These are phyloP conservation scores for Hanseniaspora valbyensis DNA, from an alignment of 805 yeast species.

Conservation along the genomic window DNA sequence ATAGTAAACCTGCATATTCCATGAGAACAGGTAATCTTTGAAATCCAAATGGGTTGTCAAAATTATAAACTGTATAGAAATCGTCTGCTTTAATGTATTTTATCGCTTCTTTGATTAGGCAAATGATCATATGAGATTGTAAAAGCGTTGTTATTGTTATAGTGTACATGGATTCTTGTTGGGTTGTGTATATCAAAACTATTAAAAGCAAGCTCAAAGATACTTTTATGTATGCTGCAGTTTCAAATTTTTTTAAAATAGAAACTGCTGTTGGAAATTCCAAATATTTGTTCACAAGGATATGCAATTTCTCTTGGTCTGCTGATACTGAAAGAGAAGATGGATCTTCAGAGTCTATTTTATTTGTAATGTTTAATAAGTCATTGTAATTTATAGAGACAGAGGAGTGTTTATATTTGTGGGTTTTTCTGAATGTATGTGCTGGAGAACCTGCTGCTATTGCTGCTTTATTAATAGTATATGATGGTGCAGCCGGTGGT, in stretches of 20 bases:
- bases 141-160: slow-evolving; percentile 5
- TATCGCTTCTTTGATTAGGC: not conserved
- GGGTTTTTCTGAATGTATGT: slow-evolving; percentile 15
- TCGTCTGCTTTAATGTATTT: slow-evolving; percentile 1
- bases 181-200: not conserved
- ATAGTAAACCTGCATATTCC: not conserved
- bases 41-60: slow-evolving; percentile 14
- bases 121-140: not conserved
- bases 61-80: slow-evolving; percentile 5
- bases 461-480: too few relatives aligned
- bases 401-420: slow-evolving; percentile 16
- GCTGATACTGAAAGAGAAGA: not conserved
- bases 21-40: not conserved
- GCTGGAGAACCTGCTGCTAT: not conserved
- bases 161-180: not conserved
- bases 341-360: not conserved
- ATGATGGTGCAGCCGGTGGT: slow-evolving; percentile 6
- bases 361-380: slow-evolving; percentile 10
- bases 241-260: not conserved
- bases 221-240: not conserved
- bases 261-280: slow-evolving; percentile 1
- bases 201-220: not conserved
- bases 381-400: slow-evolving; percentile 16
- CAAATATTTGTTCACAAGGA: slow-evolving; percentile 10
- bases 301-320: slow-evolving; percentile 10